A percentile compares a stretch with the other conserved stretches of the same genome.
Conservation (phyloP, 768 basidiomycete genomes). For the Rhizopogon vinicolor region DNA sequence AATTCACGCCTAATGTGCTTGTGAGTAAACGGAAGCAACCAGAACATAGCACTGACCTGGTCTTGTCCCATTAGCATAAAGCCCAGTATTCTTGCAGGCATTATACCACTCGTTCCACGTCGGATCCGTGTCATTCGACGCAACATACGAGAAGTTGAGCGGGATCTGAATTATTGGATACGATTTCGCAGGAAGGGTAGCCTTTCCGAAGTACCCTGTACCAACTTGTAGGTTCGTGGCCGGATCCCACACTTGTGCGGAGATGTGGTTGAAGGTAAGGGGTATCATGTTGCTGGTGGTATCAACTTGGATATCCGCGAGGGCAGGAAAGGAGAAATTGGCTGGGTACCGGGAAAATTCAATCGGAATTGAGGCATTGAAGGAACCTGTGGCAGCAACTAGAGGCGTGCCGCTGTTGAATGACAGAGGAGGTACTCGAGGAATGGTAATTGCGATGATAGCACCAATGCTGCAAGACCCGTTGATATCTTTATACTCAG, state of each 20-base stretch:
- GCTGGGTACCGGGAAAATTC: conserved; percentile 74
- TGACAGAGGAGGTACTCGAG: conserved; percentile 71
- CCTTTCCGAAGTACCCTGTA: conserved; percentile 54
- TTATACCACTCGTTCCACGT: conserved; percentile 84
- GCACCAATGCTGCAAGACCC: conserved; percentile 49
- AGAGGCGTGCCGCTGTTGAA: conserved; percentile 61
- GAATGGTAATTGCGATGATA: conserved; percentile 74
- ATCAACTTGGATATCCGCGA: conserved; percentile 71
- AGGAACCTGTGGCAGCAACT: conserved; percentile 50
- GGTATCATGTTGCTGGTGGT: conserved; percentile 75
- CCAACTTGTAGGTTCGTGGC: conserved; percentile 62
- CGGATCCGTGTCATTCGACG: conserved; percentile 71
- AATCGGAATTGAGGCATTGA: conserved; percentile 50
- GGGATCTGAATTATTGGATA: conserved; percentile 68
- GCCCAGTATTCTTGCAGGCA: conserved; percentile 60
- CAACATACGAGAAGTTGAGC: conserved; percentile 80
- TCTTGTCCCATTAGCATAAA: conserved; percentile 46
- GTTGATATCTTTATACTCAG: conserved; percentile 1
- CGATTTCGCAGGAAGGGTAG: conserved; percentile 60
- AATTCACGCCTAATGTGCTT: conserved; percentile 40
- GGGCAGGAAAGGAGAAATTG: conserved; percentile 86
- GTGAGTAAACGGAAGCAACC: conserved; percentile 1
- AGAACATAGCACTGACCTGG: conserved; percentile 44
- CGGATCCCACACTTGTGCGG: conserved; percentile 68
- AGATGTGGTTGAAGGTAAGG: conserved; percentile 62